Conservation (phyloP, 495 filamentous ascomycete genomes). For the Cudoniella acicularis region DNA sequence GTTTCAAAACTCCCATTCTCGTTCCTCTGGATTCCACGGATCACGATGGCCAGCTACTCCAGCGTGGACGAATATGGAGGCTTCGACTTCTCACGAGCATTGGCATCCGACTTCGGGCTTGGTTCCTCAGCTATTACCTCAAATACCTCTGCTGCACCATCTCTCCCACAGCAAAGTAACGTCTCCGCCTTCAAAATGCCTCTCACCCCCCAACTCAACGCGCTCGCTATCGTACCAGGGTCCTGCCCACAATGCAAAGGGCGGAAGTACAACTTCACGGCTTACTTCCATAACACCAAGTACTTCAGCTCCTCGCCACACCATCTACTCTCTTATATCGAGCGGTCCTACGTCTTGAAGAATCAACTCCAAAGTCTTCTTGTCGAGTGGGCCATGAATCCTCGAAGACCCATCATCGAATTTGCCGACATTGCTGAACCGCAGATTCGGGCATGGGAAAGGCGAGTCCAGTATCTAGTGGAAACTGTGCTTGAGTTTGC, state of each 20-base stretch:
- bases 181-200: background rate
- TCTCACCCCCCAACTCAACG: background rate
- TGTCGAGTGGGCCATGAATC: slow-evolving; percentile 9
- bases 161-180: background rate
- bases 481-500: background rate
- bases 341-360: slow-evolving; percentile 16
- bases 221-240: background rate
- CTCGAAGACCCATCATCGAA: background rate
- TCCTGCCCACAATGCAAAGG: slow-evolving; percentile 17
- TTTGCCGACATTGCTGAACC: background rate
- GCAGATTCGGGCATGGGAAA: background rate
- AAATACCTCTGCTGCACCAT: background rate
- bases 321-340: slow-evolving; percentile 4
- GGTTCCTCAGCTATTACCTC: too few species aligned
- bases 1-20: too few species aligned
- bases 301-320: slow-evolving; percentile 20
- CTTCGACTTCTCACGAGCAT: too few species aligned
- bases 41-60: too few species aligned
- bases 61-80: too few species aligned
- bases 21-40: too few species aligned
- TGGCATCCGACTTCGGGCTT: too few species aligned
- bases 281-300: slow-evolving; percentile 20
- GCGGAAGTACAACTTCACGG: slow-evolving; percentile 16
- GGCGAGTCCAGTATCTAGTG: background rate
- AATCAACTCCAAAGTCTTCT: slow-evolving; percentile 15